Evolutionary conservation across 352 stramenopile species (phyloP), one percentile per base, ranked within the genome.

Genomic region (Pythium sp.): DNA sequence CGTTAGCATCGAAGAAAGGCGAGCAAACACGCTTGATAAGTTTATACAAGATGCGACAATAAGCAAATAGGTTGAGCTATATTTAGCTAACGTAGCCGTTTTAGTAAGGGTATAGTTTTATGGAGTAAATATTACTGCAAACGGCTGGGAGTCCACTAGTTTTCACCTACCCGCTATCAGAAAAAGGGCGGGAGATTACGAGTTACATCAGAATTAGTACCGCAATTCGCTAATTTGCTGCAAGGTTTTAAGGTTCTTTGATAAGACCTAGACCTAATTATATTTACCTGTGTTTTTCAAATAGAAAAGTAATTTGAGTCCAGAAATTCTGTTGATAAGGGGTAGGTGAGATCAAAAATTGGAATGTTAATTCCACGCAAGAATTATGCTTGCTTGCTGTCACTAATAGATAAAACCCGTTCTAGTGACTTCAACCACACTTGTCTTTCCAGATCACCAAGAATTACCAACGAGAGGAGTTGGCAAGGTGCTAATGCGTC

Each of bases 131-230:
- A 7, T 24, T 28, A 38, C 2, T n/a, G 7, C 18, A 38, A 53
- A 67, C 43, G 24, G 30, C 56, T 62, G 14, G 34, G 55, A 67
- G 68, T 20, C 75, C 76, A 87, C 69, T 82, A 78, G 69, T 80
- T 75, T 64, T 81, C 60, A 71, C 77, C 75, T 73, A 83, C 1
- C 73, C 77, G 56, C 67, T 11, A 41, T 46, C 22, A 22, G 30
- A 54, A 55, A 38, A 41, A 36, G n/a, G 6, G 5, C 24, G 11
- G 14, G 20, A 12, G 26, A 38, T 34, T 34, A 58, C 53, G 30
- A 58, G 30, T 58, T 36, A 34, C 24, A 0, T 22, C 22, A 22
- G 5, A 49, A 49, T 49, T 49, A 49, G 41, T 22, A 49, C 41
- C 41, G 14, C 41, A 49, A 22, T 22, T 22, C 15, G 5, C 41